These are phyloP conservation scores for Barnettozyma pratensis DNA, from an alignment of 805 yeast genomes.

Conservation along the genomic window DNA sequence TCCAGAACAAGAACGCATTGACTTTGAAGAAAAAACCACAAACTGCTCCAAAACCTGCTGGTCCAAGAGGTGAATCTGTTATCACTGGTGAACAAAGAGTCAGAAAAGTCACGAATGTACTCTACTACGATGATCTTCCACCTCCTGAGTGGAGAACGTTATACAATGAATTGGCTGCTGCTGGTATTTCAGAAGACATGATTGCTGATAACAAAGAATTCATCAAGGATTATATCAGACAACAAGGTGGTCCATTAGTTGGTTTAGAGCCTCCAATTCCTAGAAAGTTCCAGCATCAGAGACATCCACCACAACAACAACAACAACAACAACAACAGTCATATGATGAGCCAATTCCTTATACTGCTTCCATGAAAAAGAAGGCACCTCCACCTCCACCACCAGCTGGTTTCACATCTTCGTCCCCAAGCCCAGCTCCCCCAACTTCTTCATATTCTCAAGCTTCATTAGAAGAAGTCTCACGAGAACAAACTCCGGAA, in stretches of 20 bases:
- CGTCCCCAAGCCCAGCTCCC: slow-evolving; percentile 27
- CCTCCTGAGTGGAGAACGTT: slow-evolving; percentile 82
- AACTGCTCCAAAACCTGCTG: slow-evolving; percentile 22
- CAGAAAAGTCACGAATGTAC: slow-evolving; percentile 50
- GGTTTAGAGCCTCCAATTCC: slow-evolving; percentile 86
- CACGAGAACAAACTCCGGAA: slow-evolving; percentile 1
- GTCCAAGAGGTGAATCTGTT: slow-evolving; percentile 27
- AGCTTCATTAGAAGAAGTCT: slow-evolving; percentile 11
- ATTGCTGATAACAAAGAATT: slow-evolving; percentile 82
- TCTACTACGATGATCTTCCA: slow-evolving; percentile 73
- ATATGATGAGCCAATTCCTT: slow-evolving; percentile 25
- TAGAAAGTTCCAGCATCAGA: slow-evolving; percentile 40
- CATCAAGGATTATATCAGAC: slow-evolving; percentile 69
- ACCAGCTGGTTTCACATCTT: slow-evolving; percentile 23
- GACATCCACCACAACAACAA: background rate
- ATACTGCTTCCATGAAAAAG: slow-evolving; percentile 26
- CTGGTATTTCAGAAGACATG: slow-evolving; percentile 84
- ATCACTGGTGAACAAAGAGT: slow-evolving; percentile 45
- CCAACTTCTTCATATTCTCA: slow-evolving; percentile 26
- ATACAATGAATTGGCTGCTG: slow-evolving; percentile 64
- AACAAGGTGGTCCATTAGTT: slow-evolving; percentile 74
- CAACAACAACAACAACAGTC: slow-evolving; percentile 31
- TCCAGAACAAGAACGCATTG: slow-evolving; percentile 81
- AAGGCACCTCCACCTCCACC: slow-evolving; percentile 43
- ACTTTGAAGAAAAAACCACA: slow-evolving; percentile 56